Evolutionary conservation across 495 filamentous ascomycete species (phyloP), one percentile per base, ranked within the genome.

Genomic region (Tuber microsphaerosporum): DNA sequence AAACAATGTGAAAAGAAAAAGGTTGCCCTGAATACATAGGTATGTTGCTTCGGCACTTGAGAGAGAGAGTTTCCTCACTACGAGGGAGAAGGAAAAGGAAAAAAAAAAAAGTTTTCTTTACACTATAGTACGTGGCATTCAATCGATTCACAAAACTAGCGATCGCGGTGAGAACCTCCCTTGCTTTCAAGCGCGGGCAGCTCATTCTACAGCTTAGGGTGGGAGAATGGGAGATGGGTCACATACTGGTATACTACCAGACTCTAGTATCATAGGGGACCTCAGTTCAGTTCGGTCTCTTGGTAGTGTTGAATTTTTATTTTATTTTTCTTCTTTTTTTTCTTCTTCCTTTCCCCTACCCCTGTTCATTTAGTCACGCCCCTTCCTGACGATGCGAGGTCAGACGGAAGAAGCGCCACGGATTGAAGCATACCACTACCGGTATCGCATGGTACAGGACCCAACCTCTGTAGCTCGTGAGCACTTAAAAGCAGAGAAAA

Each of bases 221-320:
- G 45, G 42, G 42, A 4, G 41, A 42, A 43, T 12, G 10, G 26
- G 2, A 31, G n/a, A 16, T 8, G 8, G 12, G 51, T 61, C 56
- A 61, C n/a, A 65, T 65, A 9, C 26, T 4, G 3, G 22, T 26
- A 5, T 48, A n/a, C n/a, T n/a, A n/a, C 26, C 2, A 17, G n/a
- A 43, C 42, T 43, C 42, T 65, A 56, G 7, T 26, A 51, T n/a
- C 1, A 10, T n/a, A 1, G 46, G 48, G n/a, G 3, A 37, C 61
- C 44, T 45, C 43, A 41, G 39, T 71, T 72, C 44, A 37, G 26
- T 73, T 73, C 72, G 34, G 12, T 69, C 44, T 65, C n/a, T 74
- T 74, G 61, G 37, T 46, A 19, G 31, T 73, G 70, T 73, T 79
- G 20, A 45, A 46, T 31, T 71, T 68, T 61, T 79, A 75, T 16